These are phyloP conservation scores for Myxozyma geophila DNA, from an alignment of 805 yeast genomes.

Conservation along the genomic window DNA sequence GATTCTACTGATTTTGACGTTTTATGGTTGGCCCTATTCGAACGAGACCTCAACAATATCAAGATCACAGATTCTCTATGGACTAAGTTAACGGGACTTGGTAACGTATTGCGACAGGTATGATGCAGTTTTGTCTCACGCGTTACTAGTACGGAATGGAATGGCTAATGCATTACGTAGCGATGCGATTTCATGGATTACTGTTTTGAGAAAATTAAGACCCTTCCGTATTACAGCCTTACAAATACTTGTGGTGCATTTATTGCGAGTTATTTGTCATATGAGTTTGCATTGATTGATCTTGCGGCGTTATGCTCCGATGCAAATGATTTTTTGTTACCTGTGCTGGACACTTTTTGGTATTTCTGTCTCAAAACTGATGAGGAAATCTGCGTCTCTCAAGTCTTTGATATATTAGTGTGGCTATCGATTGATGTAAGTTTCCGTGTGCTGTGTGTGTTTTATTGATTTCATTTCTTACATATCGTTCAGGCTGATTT, in stretches of 20 bases:
- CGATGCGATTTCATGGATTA: constrained; percentile 23
- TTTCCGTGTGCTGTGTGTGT: not conserved
- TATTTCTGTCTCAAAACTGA: constrained; percentile 16
- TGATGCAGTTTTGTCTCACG: not conserved
- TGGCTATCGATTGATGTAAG: constrained; percentile 15
- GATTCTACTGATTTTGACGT: constrained; percentile 2
- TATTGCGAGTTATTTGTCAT: constrained; percentile 13
- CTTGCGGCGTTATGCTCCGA: not conserved
- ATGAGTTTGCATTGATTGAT: not conserved
- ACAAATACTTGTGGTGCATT: constrained; percentile 18
- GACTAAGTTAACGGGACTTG: constrained; percentile 6
- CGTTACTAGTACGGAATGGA: not conserved
- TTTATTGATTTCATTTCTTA: not conserved
- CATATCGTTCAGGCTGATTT: constrained; percentile 10
- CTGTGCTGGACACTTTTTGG: constrained; percentile 28
- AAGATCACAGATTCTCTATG: constrained; percentile 18
- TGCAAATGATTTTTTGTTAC: constrained; percentile 1
- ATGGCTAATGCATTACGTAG: not conserved
- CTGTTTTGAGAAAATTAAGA: constrained; percentile 19
- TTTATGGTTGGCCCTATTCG: constrained; percentile 14
- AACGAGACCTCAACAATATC: not conserved
- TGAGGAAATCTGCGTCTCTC: constrained; percentile 1
- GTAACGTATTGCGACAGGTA: constrained; percentile 10
- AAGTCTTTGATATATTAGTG: constrained; percentile 3
- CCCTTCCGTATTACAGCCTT: constrained; percentile 5